Conservation (phyloP, 1,284 basidiomycete genomes). For the Neolentinus lepideus region DNA sequence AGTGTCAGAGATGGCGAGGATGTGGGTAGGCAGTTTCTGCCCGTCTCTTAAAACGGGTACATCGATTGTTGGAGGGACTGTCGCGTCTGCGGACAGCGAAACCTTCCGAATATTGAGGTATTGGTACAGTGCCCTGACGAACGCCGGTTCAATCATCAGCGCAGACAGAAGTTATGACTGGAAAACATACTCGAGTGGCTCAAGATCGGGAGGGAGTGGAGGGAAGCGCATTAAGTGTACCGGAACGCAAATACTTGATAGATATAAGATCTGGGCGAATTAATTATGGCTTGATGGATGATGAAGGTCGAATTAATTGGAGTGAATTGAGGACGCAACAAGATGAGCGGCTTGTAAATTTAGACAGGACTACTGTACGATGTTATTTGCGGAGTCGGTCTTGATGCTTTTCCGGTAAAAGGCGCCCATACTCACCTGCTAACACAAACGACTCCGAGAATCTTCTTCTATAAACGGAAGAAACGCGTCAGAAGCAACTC, state of each 20-base stretch:
- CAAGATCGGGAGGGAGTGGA: not conserved
- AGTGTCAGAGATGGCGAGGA: constrained; percentile 14
- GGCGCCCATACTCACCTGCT: not conserved
- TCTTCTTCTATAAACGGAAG: not conserved
- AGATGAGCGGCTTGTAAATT: not conserved
- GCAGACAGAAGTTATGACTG: not conserved
- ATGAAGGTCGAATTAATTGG: not conserved
- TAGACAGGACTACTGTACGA: not conserved
- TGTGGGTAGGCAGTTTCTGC: constrained; percentile 15
- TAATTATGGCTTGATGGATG: not conserved
- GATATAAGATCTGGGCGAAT: not conserved
- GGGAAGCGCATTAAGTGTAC: not conserved
- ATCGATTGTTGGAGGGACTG: constrained; percentile 12
- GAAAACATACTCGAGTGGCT: not conserved
- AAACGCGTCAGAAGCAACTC: not conserved
- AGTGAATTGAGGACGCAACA: not conserved
- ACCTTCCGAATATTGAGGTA: constrained; percentile 15
- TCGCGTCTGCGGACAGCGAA: constrained; percentile 2
- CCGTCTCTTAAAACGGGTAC: constrained; percentile 11
- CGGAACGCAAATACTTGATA: not conserved
- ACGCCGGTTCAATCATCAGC: not conserved
- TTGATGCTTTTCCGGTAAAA: not conserved
- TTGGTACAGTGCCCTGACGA: constrained; percentile 16
- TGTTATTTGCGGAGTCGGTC: not conserved
- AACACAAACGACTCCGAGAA: not conserved